Conservation (phyloP, 164 flowering plant genomes). For the Warburgia ugandensis region DNA sequence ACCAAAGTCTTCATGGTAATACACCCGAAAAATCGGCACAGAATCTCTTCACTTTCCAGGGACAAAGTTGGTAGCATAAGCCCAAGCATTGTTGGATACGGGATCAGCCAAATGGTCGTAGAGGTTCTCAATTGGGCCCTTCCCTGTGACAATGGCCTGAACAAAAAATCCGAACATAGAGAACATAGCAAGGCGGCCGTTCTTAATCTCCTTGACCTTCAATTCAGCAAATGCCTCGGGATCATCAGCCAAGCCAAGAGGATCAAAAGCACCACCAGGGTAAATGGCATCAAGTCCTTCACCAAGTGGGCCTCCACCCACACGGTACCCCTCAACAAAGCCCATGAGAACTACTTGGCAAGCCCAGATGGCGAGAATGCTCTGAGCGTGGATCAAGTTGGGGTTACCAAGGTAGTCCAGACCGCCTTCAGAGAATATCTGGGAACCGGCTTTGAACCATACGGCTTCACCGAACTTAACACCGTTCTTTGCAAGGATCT, state of each 20-base stretch:
- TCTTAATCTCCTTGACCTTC: conserved; percentile 79
- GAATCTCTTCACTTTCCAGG: conserved; percentile 49
- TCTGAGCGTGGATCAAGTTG: conserved; percentile 23
- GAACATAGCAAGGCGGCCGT: conserved; percentile 67
- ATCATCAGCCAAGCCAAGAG: conserved; percentile 75
- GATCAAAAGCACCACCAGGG: conserved; percentile 30
- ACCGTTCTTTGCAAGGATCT: conserved; percentile 19
- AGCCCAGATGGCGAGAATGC: conserved; percentile 28
- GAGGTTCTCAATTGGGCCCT: conserved; percentile 80
- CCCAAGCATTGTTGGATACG: conserved; percentile 76
- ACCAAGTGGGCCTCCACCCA: conserved; percentile 24
- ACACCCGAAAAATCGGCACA: not conserved
- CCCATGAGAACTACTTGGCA: conserved; percentile 23
- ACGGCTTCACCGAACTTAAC: conserved; percentile 22
- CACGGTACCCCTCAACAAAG: conserved; percentile 21
- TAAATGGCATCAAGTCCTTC: conserved; percentile 19
- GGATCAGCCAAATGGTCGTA: conserved; percentile 68
- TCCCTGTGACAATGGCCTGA: conserved; percentile 80
- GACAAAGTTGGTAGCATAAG: conserved; percentile 74
- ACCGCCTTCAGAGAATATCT: conserved; percentile 26
- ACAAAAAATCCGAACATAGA: conserved; percentile 84
- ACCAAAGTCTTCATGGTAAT: not conserved
- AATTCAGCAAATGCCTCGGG: conserved; percentile 74
- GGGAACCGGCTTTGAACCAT: conserved; percentile 25
- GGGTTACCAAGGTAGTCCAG: conserved; percentile 24